Base-by-base conservation (phyloP, 257 asterid species). In the Solanum infundibuliforme region DNA sequence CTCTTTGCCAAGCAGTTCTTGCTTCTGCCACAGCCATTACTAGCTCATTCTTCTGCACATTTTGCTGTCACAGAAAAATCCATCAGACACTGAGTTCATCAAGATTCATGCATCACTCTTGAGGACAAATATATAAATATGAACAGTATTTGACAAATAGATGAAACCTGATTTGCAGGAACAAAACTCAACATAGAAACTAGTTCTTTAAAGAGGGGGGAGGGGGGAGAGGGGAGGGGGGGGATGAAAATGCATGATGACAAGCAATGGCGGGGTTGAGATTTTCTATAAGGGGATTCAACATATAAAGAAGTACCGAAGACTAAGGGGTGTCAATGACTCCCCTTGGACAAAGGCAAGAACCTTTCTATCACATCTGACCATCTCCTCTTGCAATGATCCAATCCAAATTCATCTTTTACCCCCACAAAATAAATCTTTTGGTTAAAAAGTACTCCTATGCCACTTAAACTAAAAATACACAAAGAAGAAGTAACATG, bases 1-100 rank as follows among this genome's bases (percentile, higher is more conserved):
- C 93, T 90, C 98, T 95, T 90, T 95, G 98, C 97, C 97, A 95
- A 84, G 92, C 97, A 14, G 97, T 96, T 89, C 99, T 93, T 83
- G 93, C 98, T 91, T 95, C 99, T 20, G 98, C 95, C 88, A 91
- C 89, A 41, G 96, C 98, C 97, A 95, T 94, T 68, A 88, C 87
- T 89, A 87, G 65, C 89, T 92, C 95, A 92, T 91, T 77, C 89
- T 82, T 87, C 89, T 86, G 81, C 84, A 76, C 88, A 91, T 71
- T 75, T 87, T 81, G 83, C 86, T 35, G 36, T 38, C 72, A 29
- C 41, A 82, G 43, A 11, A 29, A 82, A 48, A 29, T 29, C 43
- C 18, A 29, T 29, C 43, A 48, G 85, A 48, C 43, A 48, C 11
- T 48, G 69, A 82, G 12, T 12, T 35, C 41, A 18, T 82, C 69